Conservation (phyloP, 305 asterid species). For the Caryopteris hybrid region DNA sequence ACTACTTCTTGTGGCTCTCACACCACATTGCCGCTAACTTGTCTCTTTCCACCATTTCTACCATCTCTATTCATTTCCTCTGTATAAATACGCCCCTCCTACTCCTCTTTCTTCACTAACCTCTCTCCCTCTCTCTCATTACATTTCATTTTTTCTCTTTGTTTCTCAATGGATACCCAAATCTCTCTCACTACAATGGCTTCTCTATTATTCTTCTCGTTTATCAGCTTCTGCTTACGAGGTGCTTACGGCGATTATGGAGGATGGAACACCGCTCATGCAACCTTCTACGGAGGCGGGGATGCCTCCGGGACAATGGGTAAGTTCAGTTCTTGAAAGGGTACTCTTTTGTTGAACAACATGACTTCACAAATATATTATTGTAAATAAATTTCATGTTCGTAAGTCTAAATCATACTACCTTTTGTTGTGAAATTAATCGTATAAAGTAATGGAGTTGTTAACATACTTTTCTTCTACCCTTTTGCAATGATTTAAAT, state of each 20-base stretch:
- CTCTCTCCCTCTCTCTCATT: not conserved
- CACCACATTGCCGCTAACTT: conserved; percentile 20
- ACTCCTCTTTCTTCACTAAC: conserved; percentile 21
- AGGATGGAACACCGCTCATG: conserved; percentile 71
- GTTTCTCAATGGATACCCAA: too few species aligned
- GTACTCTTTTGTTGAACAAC: not conserved
- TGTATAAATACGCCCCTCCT: conserved; percentile 37
- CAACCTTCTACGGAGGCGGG: conserved; percentile 84
- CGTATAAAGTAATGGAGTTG: not conserved
- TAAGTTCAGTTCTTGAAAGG: conserved; percentile 18
- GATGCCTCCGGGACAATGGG: conserved; percentile 96
- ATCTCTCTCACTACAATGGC: conserved; percentile 14
- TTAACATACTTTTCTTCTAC: not conserved
- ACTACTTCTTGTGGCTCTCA: conserved; percentile 34
- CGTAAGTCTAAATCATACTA: conserved; percentile 8
- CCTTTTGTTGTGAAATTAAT: not conserved
- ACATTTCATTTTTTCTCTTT: not conserved
- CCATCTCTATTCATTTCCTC: conserved; percentile 5
- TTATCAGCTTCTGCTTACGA: conserved; percentile 19
- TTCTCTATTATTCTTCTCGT: conserved; percentile 18
- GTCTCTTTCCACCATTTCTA: conserved; percentile 42
- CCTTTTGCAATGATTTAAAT: not conserved
- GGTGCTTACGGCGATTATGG: conserved; percentile 43
- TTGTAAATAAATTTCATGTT: conserved; percentile 7
- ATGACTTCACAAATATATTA: not conserved